These are phyloP conservation scores for Diutina mesorugosa DNA, from an alignment of 1,139 yeast species.

Conservation along the genomic window DNA sequence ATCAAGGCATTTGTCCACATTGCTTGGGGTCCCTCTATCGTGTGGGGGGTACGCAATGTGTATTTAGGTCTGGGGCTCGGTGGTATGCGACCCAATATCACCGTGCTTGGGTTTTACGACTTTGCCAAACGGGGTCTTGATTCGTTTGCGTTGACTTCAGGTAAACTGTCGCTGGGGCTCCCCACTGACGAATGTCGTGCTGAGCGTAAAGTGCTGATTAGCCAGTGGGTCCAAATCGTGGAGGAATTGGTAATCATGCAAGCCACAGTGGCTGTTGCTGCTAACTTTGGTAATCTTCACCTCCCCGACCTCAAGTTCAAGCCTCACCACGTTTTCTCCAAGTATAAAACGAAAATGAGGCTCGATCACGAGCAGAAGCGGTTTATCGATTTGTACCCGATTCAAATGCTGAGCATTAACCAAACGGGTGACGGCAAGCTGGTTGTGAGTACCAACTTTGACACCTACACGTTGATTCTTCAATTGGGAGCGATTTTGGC, in stretches of 20 bases:
- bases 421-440: conserved; percentile 53
- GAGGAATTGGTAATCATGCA: conserved; percentile 91
- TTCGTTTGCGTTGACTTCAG: not conserved
- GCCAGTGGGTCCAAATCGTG: conserved; percentile 84
- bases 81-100: conserved; percentile 93
- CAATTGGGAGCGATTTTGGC: conserved; percentile 87
- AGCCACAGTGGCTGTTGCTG: conserved; percentile 87
- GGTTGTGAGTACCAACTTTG: conserved; percentile 77
- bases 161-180: conserved; percentile 13
- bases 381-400: conserved; percentile 82
- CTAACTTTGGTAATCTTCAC: conserved; percentile 56
- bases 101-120: conserved; percentile 82
- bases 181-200: conserved; percentile 77
- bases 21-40: conserved; percentile 72
- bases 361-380: conserved; percentile 19
- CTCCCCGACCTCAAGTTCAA: conserved; percentile 30
- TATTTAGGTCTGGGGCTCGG: conserved; percentile 89
- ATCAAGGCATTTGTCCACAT: conserved; percentile 92
- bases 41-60: conserved; percentile 95
- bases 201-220: conserved; percentile 56
- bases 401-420: conserved; percentile 85
- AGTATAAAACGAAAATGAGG: conserved; percentile 5
- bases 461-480: conserved; percentile 82
- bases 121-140: conserved; percentile 28
- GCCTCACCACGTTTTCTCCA: conserved; percentile 11